Evolutionary conservation across 352 stramenopile genomes (phyloP).

Genomic region (Globisporangium apiculatum): DNA sequence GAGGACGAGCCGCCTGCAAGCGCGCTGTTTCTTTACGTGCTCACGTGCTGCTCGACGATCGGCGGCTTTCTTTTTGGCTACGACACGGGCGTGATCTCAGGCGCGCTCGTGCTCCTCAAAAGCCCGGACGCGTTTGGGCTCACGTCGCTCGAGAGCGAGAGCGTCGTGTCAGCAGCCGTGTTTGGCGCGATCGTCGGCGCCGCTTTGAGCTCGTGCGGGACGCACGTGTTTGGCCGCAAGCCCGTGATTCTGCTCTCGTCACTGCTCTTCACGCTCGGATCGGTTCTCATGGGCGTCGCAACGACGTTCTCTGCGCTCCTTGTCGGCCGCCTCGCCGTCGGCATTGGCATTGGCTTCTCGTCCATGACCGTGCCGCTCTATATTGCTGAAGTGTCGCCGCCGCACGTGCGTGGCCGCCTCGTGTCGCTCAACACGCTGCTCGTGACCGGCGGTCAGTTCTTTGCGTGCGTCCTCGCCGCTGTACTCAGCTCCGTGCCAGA

Average conservation of each 20-base stretch:
- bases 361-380: constrained; percentile 79
- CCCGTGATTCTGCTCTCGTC: constrained; percentile 63
- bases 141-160: constrained; percentile 48
- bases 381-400: constrained; percentile 66
- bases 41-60: constrained; percentile 64
- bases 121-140: constrained; percentile 53
- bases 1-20: constrained; percentile 9
- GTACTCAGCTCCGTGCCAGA: constrained; percentile 38
- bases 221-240: constrained; percentile 48
- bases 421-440: constrained; percentile 77
- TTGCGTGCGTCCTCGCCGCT: constrained; percentile 57
- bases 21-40: constrained; percentile 37
- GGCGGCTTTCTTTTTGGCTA: constrained; percentile 81
- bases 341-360: constrained; percentile 56
- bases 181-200: constrained; percentile 65
- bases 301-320: constrained; percentile 45
- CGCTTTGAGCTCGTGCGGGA: constrained; percentile 47
- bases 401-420: constrained; percentile 51
- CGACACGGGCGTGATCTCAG: constrained; percentile 79
- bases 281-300: constrained; percentile 48
- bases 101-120: constrained; percentile 64
- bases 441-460: constrained; percentile 75
- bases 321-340: constrained; percentile 49
- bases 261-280: constrained; percentile 50
- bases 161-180: constrained; percentile 63